These are phyloP conservation scores for Cutaneotrichosporon sp. DNA, from an alignment of 1,284 basidiomycete genomes.

Conservation along the genomic window DNA sequence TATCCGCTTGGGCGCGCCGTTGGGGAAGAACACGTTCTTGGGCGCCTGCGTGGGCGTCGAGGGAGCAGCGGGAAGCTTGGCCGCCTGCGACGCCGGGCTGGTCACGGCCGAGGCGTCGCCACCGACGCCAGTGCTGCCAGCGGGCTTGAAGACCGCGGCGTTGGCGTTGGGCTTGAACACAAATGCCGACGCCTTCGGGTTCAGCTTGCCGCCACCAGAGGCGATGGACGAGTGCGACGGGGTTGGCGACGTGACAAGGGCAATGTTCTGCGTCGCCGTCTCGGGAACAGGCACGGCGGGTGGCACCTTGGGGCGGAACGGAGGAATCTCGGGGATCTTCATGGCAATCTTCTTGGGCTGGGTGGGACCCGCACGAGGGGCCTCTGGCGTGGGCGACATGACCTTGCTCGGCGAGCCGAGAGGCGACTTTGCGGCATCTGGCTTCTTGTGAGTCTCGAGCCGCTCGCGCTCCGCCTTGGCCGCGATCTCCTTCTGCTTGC, in stretches of 20 bases:
- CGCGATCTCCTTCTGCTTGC: slow-evolving; percentile 77
- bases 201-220: slow-evolving; percentile 61
- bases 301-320: slow-evolving; percentile 65
- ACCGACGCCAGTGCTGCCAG: slow-evolving; percentile 8
- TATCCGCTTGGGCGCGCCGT: slow-evolving; percentile 69
- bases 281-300: slow-evolving; percentile 41
- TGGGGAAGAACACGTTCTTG: slow-evolving; percentile 82
- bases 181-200: slow-evolving; percentile 68
- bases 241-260: slow-evolving; percentile 54
- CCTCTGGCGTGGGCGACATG: slow-evolving; percentile 29
- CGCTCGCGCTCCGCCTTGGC: slow-evolving; percentile 69
- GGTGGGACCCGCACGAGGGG: slow-evolving; percentile 12
- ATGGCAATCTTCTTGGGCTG: slow-evolving; percentile 52
- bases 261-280: slow-evolving; percentile 41
- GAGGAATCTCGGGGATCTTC: slow-evolving; percentile 83
- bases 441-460: slow-evolving; percentile 64
- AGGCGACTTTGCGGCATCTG: slow-evolving; percentile 26
- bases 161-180: slow-evolving; percentile 64
- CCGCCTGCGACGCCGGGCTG: slow-evolving; percentile 6
- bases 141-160: slow-evolving; percentile 55
- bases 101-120: slow-evolving; percentile 11
- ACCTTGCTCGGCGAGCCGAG: slow-evolving; percentile 33
- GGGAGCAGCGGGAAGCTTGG: slow-evolving; percentile 19
- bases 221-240: slow-evolving; percentile 47
- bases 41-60: slow-evolving; percentile 51